phyloP scores from a whole-genome alignment of 2,329 filamentous ascomycete species.

The Nothophaeocryptopus gaeumannii region DNA sequence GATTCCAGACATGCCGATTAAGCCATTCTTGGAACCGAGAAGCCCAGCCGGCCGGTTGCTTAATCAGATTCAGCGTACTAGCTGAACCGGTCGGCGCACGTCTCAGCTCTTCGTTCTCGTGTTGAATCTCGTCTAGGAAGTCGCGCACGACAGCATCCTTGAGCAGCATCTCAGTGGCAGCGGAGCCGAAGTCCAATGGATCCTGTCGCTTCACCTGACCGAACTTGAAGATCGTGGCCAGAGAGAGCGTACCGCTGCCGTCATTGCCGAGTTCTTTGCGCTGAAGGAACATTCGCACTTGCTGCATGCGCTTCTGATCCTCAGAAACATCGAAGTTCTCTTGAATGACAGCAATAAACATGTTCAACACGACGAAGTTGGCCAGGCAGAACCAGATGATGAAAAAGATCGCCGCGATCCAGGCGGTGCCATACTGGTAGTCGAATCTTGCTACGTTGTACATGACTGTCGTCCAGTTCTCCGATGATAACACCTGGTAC shows the following conservation, averaged over 20 bases:
- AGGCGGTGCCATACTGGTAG: constrained; percentile 66
- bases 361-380: constrained; percentile 95
- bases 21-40: constrained; percentile 25
- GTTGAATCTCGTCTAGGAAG: constrained; percentile 73
- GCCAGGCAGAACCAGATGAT: constrained; percentile 94
- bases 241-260: constrained; percentile 67
- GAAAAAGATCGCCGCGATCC: constrained; percentile 88
- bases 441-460: constrained; percentile 76
- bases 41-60: constrained; percentile 24
- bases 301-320: constrained; percentile 94
- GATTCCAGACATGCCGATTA: constrained; percentile 30
- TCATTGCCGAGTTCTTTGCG: constrained; percentile 75
- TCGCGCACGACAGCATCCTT: constrained; percentile 95
- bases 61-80: constrained; percentile 16
- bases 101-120: constrained; percentile 17
- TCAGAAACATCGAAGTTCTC: constrained; percentile 99
- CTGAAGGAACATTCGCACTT: constrained; percentile 91
- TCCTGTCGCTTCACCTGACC: constrained; percentile 67
- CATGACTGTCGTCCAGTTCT: constrained; percentile 88
- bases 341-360: constrained; percentile 99
- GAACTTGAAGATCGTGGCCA: constrained; percentile 63
- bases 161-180: constrained; percentile 90
- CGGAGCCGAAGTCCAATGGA: constrained; percentile 85
- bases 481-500: constrained; percentile 94
- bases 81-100: constrained; percentile 19